Evolutionary conservation across 2,329 filamentous ascomycete species (phyloP), one percentile per base, ranked within the genome.

Genomic region (Ophiostoma montium): DNA sequence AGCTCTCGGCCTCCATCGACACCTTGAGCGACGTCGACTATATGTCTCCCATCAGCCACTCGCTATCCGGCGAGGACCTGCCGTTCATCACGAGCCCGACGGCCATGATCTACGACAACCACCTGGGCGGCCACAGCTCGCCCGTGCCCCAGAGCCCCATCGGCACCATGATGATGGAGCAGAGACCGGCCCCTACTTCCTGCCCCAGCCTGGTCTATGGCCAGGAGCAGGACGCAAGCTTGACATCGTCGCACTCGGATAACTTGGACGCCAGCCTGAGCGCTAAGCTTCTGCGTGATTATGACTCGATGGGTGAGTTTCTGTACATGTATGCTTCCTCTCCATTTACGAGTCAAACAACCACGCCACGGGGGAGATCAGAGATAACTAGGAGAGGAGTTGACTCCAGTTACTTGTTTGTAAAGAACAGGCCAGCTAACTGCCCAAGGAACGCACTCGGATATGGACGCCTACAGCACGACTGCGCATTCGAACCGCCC

Each of bases 21-120:
- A 74, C 76, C 2, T 67, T 81, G 49, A 79, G 75, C 59, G 77
- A 81, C 23, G 70, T 75, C 51, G 76, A 80, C 57, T 81, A 80
- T 63, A 54, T 78, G 66, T 71, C 71, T 53, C 63, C 75, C 9
- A 67, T 80, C 55, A 71, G 69, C 60, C 76, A 78, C 47, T 66
- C 70, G 2, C 74, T 70, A 53, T 64, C 65, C 2, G 59, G 74
- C 54, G 76, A 80, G 27, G 76, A 80, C 18, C 63, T 76, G 21
- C 67, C 71, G 3, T 78, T 72, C 57, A 65, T 76, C 50, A 68
- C 74, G 57, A 78, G 72, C 61, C 74, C 76, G 5, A 66, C 67
- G 4, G 67, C 74, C 49, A 69, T 78, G 57, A 46, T 48, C 3
- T 81, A 80, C 59, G 76, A 79, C 50, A 70, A 65, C 57, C 79